These are phyloP conservation scores for Entophlyctis luteolus DNA, from an alignment of 192 early-diverging fungal genomes.

Conservation along the genomic window DNA sequence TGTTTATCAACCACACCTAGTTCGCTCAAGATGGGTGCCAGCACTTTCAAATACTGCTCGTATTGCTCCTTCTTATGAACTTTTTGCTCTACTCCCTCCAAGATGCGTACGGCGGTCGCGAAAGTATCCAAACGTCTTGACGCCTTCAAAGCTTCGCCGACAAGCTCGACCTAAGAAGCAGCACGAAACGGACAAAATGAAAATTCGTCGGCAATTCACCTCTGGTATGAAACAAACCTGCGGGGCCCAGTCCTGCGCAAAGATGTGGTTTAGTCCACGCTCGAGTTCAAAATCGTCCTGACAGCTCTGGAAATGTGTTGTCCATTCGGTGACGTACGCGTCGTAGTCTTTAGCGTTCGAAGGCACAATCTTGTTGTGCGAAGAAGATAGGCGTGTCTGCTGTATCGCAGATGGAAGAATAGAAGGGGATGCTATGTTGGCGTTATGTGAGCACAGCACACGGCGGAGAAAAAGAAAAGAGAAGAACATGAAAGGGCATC, in stretches of 20 bases:
- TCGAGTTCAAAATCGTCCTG: slow-evolving; percentile 97
- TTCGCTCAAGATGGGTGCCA: slow-evolving; percentile 82
- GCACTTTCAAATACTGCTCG: slow-evolving; percentile 81
- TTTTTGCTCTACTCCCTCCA: slow-evolving; percentile 92
- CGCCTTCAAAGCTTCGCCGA: slow-evolving; percentile 85
- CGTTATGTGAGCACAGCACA: too few relatives aligned
- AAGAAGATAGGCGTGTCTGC: too few relatives aligned
- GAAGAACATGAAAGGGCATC: too few relatives aligned
- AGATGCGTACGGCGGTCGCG: slow-evolving; percentile 86
- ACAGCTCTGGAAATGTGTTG: slow-evolving; percentile 51
- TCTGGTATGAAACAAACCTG: slow-evolving; percentile 12
- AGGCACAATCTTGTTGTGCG: too few relatives aligned
- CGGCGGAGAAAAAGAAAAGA: too few relatives aligned
- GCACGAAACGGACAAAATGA: too few relatives aligned
- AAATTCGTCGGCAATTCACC: too few relatives aligned
- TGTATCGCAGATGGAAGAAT: too few relatives aligned
- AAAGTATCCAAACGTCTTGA: slow-evolving; percentile 90
- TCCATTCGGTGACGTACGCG: slow-evolving; percentile 51
- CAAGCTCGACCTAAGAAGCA: slow-evolving; percentile 56
- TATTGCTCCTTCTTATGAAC: slow-evolving; percentile 81
- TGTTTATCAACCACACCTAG: slow-evolving; percentile 85
- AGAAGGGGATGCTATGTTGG: too few relatives aligned
- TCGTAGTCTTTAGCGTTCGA: slow-evolving; percentile 48
- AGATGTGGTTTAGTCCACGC: slow-evolving; percentile 96
- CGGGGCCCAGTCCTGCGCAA: slow-evolving; percentile 84